phyloP scores from a whole-genome alignment of 2,329 filamentous ascomycete genomes.

The Penicillium sp. region DNA sequence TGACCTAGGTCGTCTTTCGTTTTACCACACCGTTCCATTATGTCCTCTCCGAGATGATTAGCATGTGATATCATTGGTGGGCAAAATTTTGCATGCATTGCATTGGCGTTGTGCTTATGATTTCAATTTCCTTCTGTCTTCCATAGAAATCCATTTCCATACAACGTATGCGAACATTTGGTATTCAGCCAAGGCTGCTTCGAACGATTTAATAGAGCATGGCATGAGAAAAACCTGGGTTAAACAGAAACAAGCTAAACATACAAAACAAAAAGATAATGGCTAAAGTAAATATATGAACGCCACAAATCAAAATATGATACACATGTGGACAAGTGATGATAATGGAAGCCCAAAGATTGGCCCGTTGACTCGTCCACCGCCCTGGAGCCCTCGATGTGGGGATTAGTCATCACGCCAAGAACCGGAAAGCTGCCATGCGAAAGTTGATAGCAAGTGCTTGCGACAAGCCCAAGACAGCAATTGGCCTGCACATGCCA shows the following conservation, averaged over 20 bases:
- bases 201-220: background rate
- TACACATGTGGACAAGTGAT: background rate
- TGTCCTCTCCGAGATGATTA: constrained; percentile 17
- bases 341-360: constrained; percentile 7
- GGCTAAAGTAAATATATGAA: background rate
- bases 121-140: background rate
- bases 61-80: constrained; percentile 26
- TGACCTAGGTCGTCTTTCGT: constrained; percentile 5
- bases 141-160: background rate
- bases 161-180: background rate
- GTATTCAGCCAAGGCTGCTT: background rate
- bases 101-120: constrained; percentile 16
- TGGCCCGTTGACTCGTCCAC: constrained; percentile 1
- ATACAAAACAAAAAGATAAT: background rate
- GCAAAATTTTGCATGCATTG: constrained; percentile 18
- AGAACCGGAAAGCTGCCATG: constrained; percentile 14
- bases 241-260: background rate
- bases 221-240: background rate
- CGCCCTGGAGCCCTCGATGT: background rate
- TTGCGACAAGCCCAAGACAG: constrained; percentile 4
- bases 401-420: constrained; percentile 21
- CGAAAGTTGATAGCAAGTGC: constrained; percentile 9
- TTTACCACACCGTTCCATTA: constrained; percentile 8
- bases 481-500: constrained; percentile 22
- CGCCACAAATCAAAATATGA: background rate